Evolutionary conservation across 1,284 basidiomycete species (phyloP), one percentile per base, ranked within the genome.

Genomic region (Fomitopsis pinicola): DNA sequence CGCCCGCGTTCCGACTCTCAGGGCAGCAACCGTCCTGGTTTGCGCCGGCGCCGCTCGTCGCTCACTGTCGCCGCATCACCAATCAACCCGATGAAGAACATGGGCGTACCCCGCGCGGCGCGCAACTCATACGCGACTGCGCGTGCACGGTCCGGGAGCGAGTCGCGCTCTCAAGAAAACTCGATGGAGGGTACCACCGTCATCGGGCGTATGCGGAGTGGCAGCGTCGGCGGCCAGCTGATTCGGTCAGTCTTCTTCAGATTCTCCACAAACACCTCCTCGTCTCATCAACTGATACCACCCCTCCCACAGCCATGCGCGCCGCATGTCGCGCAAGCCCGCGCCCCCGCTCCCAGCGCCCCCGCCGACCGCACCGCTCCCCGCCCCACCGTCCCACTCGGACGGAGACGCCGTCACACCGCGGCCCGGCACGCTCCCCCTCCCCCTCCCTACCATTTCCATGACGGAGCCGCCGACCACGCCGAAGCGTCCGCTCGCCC

Each of bases 21-120:
- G 15, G 57, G 61, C 30, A 62, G 66, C 48, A 63, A 63, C n/a
- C 68, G 68, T 0, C 70, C 70, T 12, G 64, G 65, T 28, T 63
- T 73, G n/a, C 72, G 72, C 52, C 64, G 71, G 4, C 64, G 72
- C 4, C 68, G 69, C 19, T 73, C 72, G 10, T 73, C 72, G 0
- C 59, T 73, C 19, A 68, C 68, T 19, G 62, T 67, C 3, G 59
- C 63, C 26, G 63, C 67, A n/a, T 72, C 71, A 10, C 70, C 72
- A 3, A 65, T 71, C 45, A 46, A 68, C 5, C 38, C 65, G 22
- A 62, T 72, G 56, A 73, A 72, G 63, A 57, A 64, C 46, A 63
- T 61, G 19, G 56, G 61, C 30, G 63, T 60, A 1, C 56, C 63
- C 4, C 68, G 67, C 33, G 62, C 63, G 1, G 68, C 71, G 50